Percentiles rank a stretch among this genome's conserved stretches.
These are phyloP conservation scores for Oligophagozyma castellii DNA, from an alignment of 1,139 yeast genomes.

Conservation along the genomic window DNA sequence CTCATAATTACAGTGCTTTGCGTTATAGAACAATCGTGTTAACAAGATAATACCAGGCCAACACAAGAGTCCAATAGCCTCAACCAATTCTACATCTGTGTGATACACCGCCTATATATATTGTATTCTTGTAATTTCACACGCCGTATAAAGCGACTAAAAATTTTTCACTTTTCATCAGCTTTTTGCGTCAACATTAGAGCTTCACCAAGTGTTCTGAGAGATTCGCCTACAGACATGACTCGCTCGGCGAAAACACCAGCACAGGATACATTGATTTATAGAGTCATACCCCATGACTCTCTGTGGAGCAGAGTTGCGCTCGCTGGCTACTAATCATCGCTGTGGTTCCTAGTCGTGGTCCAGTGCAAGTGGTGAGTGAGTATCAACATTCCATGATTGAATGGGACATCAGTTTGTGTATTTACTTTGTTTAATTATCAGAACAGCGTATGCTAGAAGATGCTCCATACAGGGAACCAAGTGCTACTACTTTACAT, in stretches of 20 bases:
- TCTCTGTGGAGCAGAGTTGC: no score
- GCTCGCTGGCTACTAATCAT: no score
- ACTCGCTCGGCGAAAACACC: slow-evolving; percentile 1
- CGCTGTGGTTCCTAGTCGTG: no score
- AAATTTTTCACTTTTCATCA: slow-evolving; percentile 2
- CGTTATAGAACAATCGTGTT: neutral
- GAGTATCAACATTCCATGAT: no score
- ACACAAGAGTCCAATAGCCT: slow-evolving; percentile 1
- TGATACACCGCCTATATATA: neutral
- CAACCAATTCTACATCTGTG: slow-evolving; percentile 1
- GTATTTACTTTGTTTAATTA: no score
- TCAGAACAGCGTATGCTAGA: no score
- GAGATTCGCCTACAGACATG: slow-evolving; percentile 9
- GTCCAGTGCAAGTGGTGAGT: no score
- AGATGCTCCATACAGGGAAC: no score
- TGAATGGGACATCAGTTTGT: no score
- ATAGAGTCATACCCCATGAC: no score
- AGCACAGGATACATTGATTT: neutral
- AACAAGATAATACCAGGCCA: neutral
- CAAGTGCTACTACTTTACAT: no score
- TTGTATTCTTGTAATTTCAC: neutral
- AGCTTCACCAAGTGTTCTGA: slow-evolving; percentile 16
- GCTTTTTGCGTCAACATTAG: slow-evolving; percentile 4
- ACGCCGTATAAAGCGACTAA: neutral
- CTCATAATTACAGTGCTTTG: slow-evolving; percentile 29